Evolutionary conservation across 1,284 basidiomycete genomes (phyloP).

Genomic region (Amylostereum chailletii): DNA sequence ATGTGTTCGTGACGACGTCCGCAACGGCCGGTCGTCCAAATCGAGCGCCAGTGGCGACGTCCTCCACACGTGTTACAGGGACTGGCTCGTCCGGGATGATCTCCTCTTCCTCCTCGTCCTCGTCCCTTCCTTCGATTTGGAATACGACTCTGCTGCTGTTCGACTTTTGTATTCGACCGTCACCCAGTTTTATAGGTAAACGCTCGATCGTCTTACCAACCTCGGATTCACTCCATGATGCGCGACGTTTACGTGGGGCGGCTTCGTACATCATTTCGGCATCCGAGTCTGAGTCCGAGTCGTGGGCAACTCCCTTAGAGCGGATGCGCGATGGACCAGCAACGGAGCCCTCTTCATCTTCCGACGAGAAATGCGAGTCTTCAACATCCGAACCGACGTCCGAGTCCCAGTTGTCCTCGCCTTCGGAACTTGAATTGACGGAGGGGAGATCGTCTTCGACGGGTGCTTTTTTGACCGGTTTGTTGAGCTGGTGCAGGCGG

Average conservation of each 20-base stretch:
- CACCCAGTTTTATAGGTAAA: conserved; percentile 79
- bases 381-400: conserved; percentile 27
- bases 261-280: conserved; percentile 67
- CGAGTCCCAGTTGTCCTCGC: conserved; percentile 49
- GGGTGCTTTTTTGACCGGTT: conserved; percentile 38
- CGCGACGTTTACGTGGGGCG: conserved; percentile 41
- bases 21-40: conserved; percentile 77
- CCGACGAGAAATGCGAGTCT: conserved; percentile 18
- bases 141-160: conserved; percentile 22
- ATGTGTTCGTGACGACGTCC: conserved; percentile 63
- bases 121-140: conserved; percentile 28
- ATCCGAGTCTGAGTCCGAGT: conserved; percentile 38
- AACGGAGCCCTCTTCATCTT: conserved; percentile 18
- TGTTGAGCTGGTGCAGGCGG: conserved; percentile 53
- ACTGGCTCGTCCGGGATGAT: conserved; percentile 20
- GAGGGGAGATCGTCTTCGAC: conserved; percentile 55
- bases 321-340: conserved; percentile 13
- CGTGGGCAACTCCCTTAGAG: conserved; percentile 11
- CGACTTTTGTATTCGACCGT: conserved; percentile 64
- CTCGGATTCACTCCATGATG: conserved; percentile 34
- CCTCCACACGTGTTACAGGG: conserved; percentile 33
- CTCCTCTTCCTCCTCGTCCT: conserved; percentile 33
- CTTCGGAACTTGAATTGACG: conserved; percentile 51
- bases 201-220: conserved; percentile 50
- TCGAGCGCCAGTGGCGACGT: conserved; percentile 67